These are phyloP conservation scores for Tremellales sp. DNA, from an alignment of 1,284 basidiomycete species.

Conservation along the genomic window DNA sequence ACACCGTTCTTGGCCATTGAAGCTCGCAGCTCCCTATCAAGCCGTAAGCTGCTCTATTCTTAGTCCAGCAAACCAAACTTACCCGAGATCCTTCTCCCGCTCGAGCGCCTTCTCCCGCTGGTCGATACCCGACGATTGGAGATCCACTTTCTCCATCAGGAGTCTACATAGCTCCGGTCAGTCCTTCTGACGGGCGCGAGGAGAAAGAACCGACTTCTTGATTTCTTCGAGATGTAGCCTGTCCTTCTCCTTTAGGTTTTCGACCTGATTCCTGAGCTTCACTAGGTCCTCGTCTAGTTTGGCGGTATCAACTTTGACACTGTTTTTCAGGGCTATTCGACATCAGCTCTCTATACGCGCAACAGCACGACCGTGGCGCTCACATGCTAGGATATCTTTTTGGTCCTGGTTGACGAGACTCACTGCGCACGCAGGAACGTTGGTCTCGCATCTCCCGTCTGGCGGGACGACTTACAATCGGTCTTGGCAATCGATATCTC, in stretches of 20 bases:
- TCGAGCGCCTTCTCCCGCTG: slow-evolving; percentile 78
- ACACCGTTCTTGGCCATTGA: slow-evolving; percentile 68
- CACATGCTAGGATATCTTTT: slow-evolving; percentile 40
- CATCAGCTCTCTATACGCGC: slow-evolving; percentile 52
- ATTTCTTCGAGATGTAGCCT: slow-evolving; percentile 88
- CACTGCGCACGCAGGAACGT: slow-evolving; percentile 27
- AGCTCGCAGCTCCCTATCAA: slow-evolving; percentile 63
- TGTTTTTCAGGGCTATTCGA: slow-evolving; percentile 77
- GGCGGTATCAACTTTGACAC: slow-evolving; percentile 80
- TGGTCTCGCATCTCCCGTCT: slow-evolving; percentile 2
- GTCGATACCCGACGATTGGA: slow-evolving; percentile 81
- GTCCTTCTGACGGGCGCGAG: neutral
- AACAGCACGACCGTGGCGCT: slow-evolving; percentile 1
- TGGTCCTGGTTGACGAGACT: slow-evolving; percentile 51
- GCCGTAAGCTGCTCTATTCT: neutral
- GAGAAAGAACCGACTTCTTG: slow-evolving; percentile 52
- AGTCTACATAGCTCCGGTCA: slow-evolving; percentile 48
- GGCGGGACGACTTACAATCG: slow-evolving; percentile 60
- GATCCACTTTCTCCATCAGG: slow-evolving; percentile 82
- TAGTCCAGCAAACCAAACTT: slow-evolving; percentile 10
- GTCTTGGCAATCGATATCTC: slow-evolving; percentile 81
- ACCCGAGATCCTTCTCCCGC: slow-evolving; percentile 50
- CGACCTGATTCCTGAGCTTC: slow-evolving; percentile 64
- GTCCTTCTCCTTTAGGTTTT: slow-evolving; percentile 74
- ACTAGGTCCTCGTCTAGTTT: slow-evolving; percentile 66